Conservation (phyloP, 2,329 filamentous ascomycete genomes). For the Scedosporium dehoogii region DNA sequence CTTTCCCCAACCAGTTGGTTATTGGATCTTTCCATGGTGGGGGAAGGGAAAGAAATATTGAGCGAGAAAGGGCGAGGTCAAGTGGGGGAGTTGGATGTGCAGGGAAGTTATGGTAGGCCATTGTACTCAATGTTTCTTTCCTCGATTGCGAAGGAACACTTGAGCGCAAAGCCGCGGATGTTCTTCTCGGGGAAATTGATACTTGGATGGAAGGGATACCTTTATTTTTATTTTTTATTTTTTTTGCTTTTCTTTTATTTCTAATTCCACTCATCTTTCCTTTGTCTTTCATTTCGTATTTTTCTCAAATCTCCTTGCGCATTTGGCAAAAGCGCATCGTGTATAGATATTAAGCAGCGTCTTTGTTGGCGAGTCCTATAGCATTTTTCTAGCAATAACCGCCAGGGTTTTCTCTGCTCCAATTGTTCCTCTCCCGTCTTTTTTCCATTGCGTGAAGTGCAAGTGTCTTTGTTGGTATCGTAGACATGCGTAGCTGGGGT, state of each 20-base stretch:
- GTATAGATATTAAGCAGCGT: slow-evolving; percentile 23
- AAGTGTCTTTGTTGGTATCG: not conserved
- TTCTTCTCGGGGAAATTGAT: slow-evolving; percentile 20
- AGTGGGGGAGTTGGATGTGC: not conserved
- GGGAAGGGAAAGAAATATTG: not conserved
- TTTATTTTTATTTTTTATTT: slow-evolving; percentile 19
- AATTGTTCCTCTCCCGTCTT: not conserved
- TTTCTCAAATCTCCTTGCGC: slow-evolving; percentile 24
- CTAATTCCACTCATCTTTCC: slow-evolving; percentile 23
- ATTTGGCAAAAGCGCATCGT: slow-evolving; percentile 26
- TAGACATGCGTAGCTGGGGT: not conserved
- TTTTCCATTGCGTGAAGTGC: too few species aligned
- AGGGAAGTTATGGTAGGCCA: not conserved
- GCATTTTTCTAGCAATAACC: not conserved
- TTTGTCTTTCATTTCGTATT: slow-evolving; percentile 22
- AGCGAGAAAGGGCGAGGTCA: not conserved
- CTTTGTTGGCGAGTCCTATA: not conserved
- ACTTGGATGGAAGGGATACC: slow-evolving; percentile 12
- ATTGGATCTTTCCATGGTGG: not conserved
- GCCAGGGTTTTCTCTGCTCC: not conserved
- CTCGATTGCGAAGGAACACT: too few species aligned
- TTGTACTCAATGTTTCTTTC: too few species aligned
- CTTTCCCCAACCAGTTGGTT: slow-evolving; percentile 13
- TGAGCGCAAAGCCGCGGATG: not conserved
- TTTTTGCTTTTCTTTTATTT: slow-evolving; percentile 18